Percentiles rank a stretch among this genome's conserved stretches.
phyloP scores from a whole-genome alignment of 768 basidiomycete genomes.

The Calocybe indica region DNA sequence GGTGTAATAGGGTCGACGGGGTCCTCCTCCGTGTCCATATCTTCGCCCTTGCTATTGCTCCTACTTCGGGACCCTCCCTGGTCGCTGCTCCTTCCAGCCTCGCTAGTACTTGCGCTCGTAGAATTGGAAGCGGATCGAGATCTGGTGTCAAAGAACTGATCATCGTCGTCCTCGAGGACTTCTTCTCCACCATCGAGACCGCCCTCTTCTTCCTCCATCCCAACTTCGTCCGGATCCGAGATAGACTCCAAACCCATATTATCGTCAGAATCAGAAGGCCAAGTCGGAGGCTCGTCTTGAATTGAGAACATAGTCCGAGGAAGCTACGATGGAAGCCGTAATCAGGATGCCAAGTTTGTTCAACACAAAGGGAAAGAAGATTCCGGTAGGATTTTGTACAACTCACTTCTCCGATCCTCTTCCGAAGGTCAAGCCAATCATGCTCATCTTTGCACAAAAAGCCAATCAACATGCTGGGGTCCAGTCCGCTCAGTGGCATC shows the following conservation, averaged over 20 bases:
- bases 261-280: slow-evolving; percentile 74
- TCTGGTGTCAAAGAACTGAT: slow-evolving; percentile 50
- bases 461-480: slow-evolving; percentile 96
- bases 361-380: slow-evolving; percentile 3
- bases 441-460: slow-evolving; percentile 79
- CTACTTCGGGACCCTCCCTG: slow-evolving; percentile 14
- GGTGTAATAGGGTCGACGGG: slow-evolving; percentile 67
- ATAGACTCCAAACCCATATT: slow-evolving; percentile 77
- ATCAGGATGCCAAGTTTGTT: slow-evolving; percentile 2
- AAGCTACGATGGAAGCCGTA: slow-evolving; percentile 27
- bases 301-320: slow-evolving; percentile 62
- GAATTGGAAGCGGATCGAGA: slow-evolving; percentile 34
- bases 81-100: slow-evolving; percentile 15
- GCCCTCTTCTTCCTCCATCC: slow-evolving; percentile 35
- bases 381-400: too few species aligned
- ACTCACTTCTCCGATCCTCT: slow-evolving; percentile 67
- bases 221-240: slow-evolving; percentile 70
- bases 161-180: slow-evolving; percentile 32
- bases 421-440: slow-evolving; percentile 82
- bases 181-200: slow-evolving; percentile 19
- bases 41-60: slow-evolving; percentile 39
- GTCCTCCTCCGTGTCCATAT: slow-evolving; percentile 69
- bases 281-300: slow-evolving; percentile 82
- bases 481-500: slow-evolving; percentile 86
- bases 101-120: slow-evolving; percentile 30